These are phyloP conservation scores for Trichophyton simii DNA, from an alignment of 2,329 filamentous ascomycete species.

Conservation along the genomic window DNA sequence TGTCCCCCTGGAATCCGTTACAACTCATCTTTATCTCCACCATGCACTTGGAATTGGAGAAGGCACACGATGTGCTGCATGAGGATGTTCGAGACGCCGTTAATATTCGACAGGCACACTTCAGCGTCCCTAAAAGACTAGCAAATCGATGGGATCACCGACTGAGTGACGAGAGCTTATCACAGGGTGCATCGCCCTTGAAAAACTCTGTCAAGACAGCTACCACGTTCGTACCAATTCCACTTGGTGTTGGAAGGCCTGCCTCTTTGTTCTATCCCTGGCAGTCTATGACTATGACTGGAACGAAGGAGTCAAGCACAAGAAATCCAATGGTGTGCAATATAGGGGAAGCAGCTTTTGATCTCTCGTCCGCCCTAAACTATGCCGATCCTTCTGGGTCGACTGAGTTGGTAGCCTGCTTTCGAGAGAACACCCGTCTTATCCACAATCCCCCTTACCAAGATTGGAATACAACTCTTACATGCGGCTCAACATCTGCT, in stretches of 20 bases:
- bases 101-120: neutral
- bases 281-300: slow-evolving; percentile 2
- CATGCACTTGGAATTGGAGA: neutral
- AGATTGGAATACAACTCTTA: slow-evolving; percentile 21
- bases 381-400: slow-evolving; percentile 20
- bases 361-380: slow-evolving; percentile 10
- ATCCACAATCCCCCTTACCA: slow-evolving; percentile 22
- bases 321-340: neutral
- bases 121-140: neutral
- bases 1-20: neutral
- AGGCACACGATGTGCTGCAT: neutral
- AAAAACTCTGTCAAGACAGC: neutral
- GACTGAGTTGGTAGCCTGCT: slow-evolving; percentile 17
- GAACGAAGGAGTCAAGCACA: neutral
- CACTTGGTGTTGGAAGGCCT: neutral
- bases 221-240: neutral
- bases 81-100: neutral
- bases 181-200: neutral
- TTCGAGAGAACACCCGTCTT: slow-evolving; percentile 20
- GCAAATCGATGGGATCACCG: slow-evolving; percentile 1
- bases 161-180: neutral
- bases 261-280: neutral
- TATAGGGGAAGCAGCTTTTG: slow-evolving; percentile 2
- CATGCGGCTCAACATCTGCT: slow-evolving; percentile 21
- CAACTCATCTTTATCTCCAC: neutral